These are phyloP conservation scores for Polyporus arcularius DNA, from an alignment of 768 basidiomycete genomes.

Conservation along the genomic window DNA sequence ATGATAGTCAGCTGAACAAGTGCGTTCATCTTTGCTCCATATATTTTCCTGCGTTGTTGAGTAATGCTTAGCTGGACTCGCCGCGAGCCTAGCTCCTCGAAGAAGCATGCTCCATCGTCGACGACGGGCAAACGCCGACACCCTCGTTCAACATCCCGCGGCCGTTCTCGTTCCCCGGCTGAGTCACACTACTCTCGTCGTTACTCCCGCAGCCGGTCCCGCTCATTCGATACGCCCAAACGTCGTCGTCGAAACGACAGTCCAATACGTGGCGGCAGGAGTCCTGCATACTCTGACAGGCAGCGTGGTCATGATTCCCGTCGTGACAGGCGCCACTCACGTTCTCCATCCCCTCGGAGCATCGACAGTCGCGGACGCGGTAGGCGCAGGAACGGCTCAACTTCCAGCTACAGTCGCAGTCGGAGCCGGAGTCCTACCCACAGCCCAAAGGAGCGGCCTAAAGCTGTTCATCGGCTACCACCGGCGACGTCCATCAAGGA, in stretches of 20 bases:
- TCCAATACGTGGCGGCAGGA: constrained; percentile 42
- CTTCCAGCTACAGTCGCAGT: constrained; percentile 58
- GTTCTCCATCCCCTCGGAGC: constrained; percentile 30
- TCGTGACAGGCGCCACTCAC: constrained; percentile 32
- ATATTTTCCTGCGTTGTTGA: constrained; percentile 6
- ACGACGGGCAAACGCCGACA: constrained; percentile 45
- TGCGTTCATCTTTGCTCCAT: constrained; percentile 37
- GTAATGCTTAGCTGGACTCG: constrained; percentile 58
- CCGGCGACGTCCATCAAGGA: constrained; percentile 42
- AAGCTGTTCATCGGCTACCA: constrained; percentile 67
- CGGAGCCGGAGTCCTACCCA: constrained; percentile 46
- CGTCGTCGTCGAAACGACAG: constrained; percentile 55
- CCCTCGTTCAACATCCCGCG: constrained; percentile 49
- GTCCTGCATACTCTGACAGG: constrained; percentile 51
- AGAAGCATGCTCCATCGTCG: constrained; percentile 33
- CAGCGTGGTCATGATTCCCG: constrained; percentile 34
- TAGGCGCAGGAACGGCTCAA: constrained; percentile 53
- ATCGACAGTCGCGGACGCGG: constrained; percentile 38
- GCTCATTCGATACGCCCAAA: constrained; percentile 62
- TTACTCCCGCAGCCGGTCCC: constrained; percentile 67
- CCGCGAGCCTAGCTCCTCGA: constrained; percentile 51
- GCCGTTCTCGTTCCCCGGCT: constrained; percentile 56
- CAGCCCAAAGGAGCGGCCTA: constrained; percentile 54
- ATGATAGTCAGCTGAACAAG: constrained; percentile 78
- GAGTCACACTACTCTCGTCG: constrained; percentile 65